These are phyloP conservation scores for Schoenoplectus triqueter DNA, from an alignment of 202 grass and related monocot species.

Conservation along the genomic window DNA sequence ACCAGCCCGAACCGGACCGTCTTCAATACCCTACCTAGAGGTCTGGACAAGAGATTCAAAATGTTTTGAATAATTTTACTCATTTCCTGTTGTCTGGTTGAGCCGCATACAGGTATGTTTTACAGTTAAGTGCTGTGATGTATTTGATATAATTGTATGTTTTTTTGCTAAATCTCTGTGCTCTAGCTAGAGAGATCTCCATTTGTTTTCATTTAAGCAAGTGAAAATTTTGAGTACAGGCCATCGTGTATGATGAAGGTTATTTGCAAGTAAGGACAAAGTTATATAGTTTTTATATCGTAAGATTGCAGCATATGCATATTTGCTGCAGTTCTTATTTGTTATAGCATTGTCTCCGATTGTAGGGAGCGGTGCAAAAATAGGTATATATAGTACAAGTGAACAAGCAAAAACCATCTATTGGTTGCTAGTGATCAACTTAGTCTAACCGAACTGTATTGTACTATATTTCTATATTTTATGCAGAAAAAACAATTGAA, in stretches of 20 bases:
- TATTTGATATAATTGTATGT: conserved; percentile 7
- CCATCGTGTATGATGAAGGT: background rate
- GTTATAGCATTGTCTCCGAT: background rate
- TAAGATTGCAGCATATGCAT: background rate
- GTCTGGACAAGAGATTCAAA: background rate
- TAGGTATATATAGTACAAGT: background rate
- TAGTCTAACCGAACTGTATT: background rate
- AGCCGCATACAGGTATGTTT: background rate
- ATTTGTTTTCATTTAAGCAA: background rate
- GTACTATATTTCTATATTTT: conserved; percentile 27
- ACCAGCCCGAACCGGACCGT: no score
- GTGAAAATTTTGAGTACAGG: background rate
- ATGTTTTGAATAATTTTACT: background rate
- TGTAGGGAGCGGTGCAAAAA: background rate
- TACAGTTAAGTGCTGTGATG: background rate
- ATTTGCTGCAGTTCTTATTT: background rate
- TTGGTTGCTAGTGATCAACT: background rate
- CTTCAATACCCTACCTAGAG: no score
- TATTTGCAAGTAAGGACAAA: background rate
- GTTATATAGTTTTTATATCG: background rate
- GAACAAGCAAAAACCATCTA: background rate
- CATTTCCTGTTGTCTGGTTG: background rate
- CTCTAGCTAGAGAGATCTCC: background rate
- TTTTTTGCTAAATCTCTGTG: background rate
- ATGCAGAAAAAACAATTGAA: background rate